Evolutionary conservation across 2,329 filamentous ascomycete species (phyloP).

Genomic region (Botrytis pseudocinerea): DNA sequence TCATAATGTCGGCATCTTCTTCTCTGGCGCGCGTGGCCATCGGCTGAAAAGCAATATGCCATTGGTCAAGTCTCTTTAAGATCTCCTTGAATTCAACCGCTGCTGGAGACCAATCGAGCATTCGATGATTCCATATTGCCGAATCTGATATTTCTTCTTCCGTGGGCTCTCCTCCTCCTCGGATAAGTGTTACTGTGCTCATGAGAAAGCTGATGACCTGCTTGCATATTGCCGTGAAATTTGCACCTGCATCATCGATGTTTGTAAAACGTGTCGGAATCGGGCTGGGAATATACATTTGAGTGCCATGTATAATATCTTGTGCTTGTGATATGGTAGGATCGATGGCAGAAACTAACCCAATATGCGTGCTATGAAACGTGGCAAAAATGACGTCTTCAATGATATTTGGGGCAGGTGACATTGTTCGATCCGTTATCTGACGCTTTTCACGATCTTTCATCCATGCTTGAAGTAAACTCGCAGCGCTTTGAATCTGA

Average conservation of each 20-base stretch:
- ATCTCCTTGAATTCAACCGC: conserved; percentile 2
- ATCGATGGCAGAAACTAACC: conserved; percentile 6
- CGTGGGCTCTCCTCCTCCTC: background rate
- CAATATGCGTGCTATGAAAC: conserved; percentile 20
- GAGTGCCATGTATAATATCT: conserved; percentile 3
- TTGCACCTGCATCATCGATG: background rate
- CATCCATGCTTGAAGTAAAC: conserved; percentile 18
- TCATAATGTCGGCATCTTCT: conserved; percentile 2
- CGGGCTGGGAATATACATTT: conserved; percentile 17
- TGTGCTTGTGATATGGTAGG: conserved; percentile 11
- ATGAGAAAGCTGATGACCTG: conserved; percentile 10
- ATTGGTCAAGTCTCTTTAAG: conserved; percentile 7
- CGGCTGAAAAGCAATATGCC: conserved; percentile 17
- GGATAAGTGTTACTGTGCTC: background rate
- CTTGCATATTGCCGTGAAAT: background rate
- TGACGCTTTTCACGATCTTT: conserved; percentile 16
- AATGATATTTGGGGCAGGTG: conserved; percentile 20
- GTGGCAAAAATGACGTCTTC: conserved; percentile 17
- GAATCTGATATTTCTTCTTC: background rate
- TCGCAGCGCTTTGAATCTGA: conserved; percentile 18
- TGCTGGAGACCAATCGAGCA: background rate
- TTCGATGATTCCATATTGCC: conserved; percentile 14
- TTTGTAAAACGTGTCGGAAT: conserved; percentile 1
- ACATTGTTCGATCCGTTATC: conserved; percentile 1
- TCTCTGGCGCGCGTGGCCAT: background rate